Conservation (phyloP, 2,329 filamentous ascomycete genomes). For the Colletotrichum sp. region DNA sequence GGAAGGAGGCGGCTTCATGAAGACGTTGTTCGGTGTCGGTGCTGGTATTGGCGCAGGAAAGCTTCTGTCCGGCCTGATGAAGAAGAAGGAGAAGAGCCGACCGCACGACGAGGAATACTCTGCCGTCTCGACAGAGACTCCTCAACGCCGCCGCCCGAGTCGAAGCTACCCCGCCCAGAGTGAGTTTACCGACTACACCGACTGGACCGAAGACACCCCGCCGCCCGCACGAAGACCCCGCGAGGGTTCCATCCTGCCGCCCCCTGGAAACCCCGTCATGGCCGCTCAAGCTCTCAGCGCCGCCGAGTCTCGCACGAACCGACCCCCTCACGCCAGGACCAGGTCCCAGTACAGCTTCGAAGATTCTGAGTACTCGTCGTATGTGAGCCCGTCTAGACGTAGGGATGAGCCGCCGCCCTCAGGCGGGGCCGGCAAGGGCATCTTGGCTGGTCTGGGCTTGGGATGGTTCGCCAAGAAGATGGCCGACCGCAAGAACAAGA, state of each 20-base stretch:
- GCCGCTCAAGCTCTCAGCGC: conserved; percentile 54
- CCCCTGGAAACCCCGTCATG: conserved; percentile 47
- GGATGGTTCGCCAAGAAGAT: conserved; percentile 73
- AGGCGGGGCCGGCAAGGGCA: conserved; percentile 60
- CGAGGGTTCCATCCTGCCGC: conserved; percentile 50
- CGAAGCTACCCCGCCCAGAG: conserved; percentile 48
- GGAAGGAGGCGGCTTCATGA: conserved; percentile 62
- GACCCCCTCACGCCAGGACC: conserved; percentile 50
- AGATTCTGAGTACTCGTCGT: conserved; percentile 64
- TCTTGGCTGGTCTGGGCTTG: conserved; percentile 67
- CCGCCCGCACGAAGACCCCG: conserved; percentile 21
- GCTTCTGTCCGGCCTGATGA: conserved; percentile 64
- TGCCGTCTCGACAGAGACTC: conserved; percentile 66
- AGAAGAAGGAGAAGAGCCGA: conserved; percentile 51
- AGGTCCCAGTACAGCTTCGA: conserved; percentile 51
- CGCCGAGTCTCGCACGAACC: conserved; percentile 49
- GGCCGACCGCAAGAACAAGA: conserved; percentile 56
- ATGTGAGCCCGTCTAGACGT: conserved; percentile 67
- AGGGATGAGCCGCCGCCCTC: conserved; percentile 46
- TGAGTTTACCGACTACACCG: conserved; percentile 57
- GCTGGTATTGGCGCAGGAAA: conserved; percentile 68
- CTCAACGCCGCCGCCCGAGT: conserved; percentile 47
- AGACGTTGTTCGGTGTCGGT: conserved; percentile 64
- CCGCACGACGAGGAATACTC: conserved; percentile 66
- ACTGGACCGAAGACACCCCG: conserved; percentile 33